Evolutionary conservation across 768 basidiomycete species (phyloP).

Genomic region (Daedaleopsis sinensis): DNA sequence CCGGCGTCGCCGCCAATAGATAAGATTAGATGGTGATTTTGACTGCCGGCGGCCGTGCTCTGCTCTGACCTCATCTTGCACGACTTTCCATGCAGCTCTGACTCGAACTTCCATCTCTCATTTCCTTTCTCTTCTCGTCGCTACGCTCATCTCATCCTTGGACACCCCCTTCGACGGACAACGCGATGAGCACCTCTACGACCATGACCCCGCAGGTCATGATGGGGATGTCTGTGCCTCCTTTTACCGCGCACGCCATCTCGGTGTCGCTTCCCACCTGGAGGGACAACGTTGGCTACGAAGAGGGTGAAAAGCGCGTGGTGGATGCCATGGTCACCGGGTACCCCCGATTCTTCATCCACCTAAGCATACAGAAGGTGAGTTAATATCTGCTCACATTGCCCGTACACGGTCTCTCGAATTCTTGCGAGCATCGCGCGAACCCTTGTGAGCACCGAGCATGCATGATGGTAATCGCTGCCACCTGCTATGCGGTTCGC

Average conservation of each 20-base stretch:
- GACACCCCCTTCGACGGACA: not conserved
- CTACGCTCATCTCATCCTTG: not conserved
- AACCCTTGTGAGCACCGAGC: too few relatives aligned
- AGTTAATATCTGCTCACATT: conserved; percentile 22
- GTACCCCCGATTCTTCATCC: conserved; percentile 95
- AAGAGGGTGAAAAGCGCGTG: conserved; percentile 84
- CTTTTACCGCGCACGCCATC: conserved; percentile 83
- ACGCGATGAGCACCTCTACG: conserved; percentile 13
- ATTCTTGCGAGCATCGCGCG: too few relatives aligned
- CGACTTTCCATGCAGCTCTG: not conserved
- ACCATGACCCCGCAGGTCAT: conserved; percentile 18
- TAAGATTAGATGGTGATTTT: not conserved
- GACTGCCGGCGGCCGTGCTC: not conserved
- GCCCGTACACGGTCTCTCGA: not conserved
- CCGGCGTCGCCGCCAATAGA: not conserved
- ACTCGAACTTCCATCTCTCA: not conserved
- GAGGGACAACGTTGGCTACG: conserved; percentile 90
- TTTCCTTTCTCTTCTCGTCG: not conserved
- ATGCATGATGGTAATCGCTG: too few relatives aligned
- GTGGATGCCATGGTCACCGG: conserved; percentile 81
- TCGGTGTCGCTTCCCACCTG: conserved; percentile 95
- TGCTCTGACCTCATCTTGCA: not conserved
- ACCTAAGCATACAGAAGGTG: conserved; percentile 83
- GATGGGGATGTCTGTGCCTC: conserved; percentile 59
- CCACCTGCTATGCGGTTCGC: too few relatives aligned